Evolutionary conservation across 2,329 filamentous ascomycete species (phyloP).

Genomic region (Paecilomyces sp.): DNA sequence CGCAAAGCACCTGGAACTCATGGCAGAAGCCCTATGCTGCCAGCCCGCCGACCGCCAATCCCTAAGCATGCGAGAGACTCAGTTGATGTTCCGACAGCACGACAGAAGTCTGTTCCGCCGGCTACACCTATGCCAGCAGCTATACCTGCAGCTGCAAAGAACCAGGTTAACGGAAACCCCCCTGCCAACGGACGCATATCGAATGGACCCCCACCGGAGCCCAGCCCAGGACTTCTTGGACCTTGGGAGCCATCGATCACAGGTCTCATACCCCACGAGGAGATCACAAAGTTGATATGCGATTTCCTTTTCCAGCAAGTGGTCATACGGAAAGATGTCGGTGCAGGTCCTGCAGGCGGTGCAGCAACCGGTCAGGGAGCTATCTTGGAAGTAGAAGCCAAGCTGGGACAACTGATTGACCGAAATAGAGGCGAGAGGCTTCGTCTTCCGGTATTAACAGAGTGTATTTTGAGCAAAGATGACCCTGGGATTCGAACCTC

Average conservation of each 20-base stretch:
- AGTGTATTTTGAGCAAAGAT: conserved; percentile 60
- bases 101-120: conserved; percentile 8
- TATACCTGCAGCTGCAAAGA: conserved; percentile 9
- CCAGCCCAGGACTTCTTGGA: conserved; percentile 22
- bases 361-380: conserved; percentile 59
- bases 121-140: conserved; percentile 10
- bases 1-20: conserved; percentile 35
- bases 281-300: conserved; percentile 67
- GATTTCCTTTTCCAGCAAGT: conserved; percentile 73
- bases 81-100: conserved; percentile 11
- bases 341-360: conserved; percentile 44
- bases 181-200: conserved; percentile 22
- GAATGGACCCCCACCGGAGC: conserved; percentile 11
- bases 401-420: conserved; percentile 75
- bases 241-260: conserved; percentile 56
- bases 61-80: conserved; percentile 22
- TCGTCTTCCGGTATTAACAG: conserved; percentile 59
- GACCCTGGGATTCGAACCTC: conserved; percentile 47
- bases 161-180: conserved; percentile 14
- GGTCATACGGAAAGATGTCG: conserved; percentile 57
- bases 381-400: conserved; percentile 88
- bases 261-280: conserved; percentile 63
- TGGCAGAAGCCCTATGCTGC: conserved; percentile 35
- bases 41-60: conserved; percentile 25
- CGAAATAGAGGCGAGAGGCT: conserved; percentile 64